Evolutionary conservation across 140 eudicot species (phyloP).

Genomic region (Senecio squalidus): DNA sequence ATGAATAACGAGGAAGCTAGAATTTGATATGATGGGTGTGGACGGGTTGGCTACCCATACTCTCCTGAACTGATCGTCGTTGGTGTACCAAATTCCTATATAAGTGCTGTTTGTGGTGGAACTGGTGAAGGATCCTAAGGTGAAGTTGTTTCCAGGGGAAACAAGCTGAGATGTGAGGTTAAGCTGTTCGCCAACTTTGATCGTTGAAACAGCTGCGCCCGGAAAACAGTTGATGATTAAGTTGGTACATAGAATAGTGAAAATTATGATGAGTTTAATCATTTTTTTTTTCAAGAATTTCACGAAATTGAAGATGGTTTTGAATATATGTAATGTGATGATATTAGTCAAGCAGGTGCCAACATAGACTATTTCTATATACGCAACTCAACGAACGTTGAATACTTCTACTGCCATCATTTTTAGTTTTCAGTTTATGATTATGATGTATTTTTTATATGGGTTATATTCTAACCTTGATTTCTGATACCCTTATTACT

Average conservation of each 20-base stretch:
- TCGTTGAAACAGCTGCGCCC: background rate
- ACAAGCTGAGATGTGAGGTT: constrained; percentile 23
- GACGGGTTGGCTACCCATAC: constrained; percentile 43
- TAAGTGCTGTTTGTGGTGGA: constrained; percentile 1
- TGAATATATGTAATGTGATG: no score
- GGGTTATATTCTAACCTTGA: no score
- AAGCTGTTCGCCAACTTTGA: constrained; percentile 18
- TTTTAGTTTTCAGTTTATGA: no score
- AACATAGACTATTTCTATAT: no score
- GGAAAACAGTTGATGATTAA: constrained; percentile 1
- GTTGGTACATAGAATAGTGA: constrained; percentile 7
- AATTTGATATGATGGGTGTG: constrained; percentile 15
- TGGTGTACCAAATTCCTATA: constrained; percentile 40
- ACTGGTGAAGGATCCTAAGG: constrained; percentile 32
- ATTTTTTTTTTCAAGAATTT: background rate
- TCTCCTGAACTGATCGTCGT: background rate
- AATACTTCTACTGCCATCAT: no score
- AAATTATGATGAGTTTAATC: constrained; percentile 12
- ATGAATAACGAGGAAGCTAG: constrained; percentile 23
- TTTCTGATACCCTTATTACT: no score
- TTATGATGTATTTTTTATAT: no score
- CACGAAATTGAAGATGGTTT: no score
- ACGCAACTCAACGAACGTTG: no score
- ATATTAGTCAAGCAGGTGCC: no score
- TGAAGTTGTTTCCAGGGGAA: constrained; percentile 17